Conservation (phyloP, 1,139 yeast species). For the Geotrichum siamense region DNA sequence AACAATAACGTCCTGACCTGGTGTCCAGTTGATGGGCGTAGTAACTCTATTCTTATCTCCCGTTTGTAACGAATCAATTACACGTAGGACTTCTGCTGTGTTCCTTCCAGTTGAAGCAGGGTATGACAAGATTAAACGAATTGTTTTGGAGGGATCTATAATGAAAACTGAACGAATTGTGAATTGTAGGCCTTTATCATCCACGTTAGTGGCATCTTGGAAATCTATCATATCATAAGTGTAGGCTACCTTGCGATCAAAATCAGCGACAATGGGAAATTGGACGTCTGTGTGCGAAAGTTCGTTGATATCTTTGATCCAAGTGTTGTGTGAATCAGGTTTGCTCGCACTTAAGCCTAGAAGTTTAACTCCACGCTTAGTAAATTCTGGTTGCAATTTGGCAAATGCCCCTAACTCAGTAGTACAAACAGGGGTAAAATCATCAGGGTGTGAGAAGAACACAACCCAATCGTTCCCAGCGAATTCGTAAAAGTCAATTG, state of each 20-base stretch:
- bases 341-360: slow-evolving; percentile 74
- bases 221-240: slow-evolving; percentile 72
- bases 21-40: slow-evolving; percentile 82
- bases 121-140: slow-evolving; percentile 65
- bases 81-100: slow-evolving; percentile 80
- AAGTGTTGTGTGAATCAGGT: slow-evolving; percentile 60
- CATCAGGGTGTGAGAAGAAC: slow-evolving; percentile 81
- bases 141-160: slow-evolving; percentile 70
- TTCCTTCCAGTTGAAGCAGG: slow-evolving; percentile 86
- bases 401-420: slow-evolving; percentile 87
- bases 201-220: slow-evolving; percentile 55
- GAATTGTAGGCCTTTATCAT: slow-evolving; percentile 51
- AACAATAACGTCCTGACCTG: slow-evolving; percentile 80
- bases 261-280: slow-evolving; percentile 80
- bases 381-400: slow-evolving; percentile 72
- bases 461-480: slow-evolving; percentile 72
- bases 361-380: slow-evolving; percentile 66
- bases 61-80: slow-evolving; percentile 69
- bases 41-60: slow-evolving; percentile 67
- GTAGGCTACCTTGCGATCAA: slow-evolving; percentile 58
- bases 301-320: slow-evolving; percentile 82
- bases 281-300: slow-evolving; percentile 57
- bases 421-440: slow-evolving; percentile 85
- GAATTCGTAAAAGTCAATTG: slow-evolving; percentile 67
- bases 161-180: slow-evolving; percentile 79